phyloP scores from a whole-genome alignment of 106 monocot genomes.

The Posidonia australis region DNA sequence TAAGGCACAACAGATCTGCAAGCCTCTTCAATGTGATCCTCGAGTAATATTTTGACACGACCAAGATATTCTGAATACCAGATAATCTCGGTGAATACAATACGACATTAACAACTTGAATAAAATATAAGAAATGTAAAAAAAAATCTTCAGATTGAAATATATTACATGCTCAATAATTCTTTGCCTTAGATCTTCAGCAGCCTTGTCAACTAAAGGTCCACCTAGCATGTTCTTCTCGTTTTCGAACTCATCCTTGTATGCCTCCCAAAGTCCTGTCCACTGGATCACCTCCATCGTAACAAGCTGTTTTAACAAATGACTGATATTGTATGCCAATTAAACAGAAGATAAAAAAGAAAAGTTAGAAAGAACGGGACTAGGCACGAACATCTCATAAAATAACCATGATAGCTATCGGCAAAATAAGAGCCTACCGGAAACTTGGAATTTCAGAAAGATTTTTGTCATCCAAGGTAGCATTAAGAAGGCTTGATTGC shows the following conservation, averaged over 20 bases:
- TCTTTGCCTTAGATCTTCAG: slow-evolving; percentile 70
- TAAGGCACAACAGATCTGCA: slow-evolving; percentile 80
- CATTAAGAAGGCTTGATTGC: slow-evolving; percentile 97
- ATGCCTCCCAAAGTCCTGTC: slow-evolving; percentile 82
- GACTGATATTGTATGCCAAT: slow-evolving; percentile 14
- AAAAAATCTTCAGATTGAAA: background rate
- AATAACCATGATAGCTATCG: background rate
- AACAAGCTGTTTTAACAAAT: slow-evolving; percentile 76
- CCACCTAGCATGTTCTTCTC: slow-evolving; percentile 82
- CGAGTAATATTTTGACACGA: slow-evolving; percentile 94
- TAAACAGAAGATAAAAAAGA: background rate
- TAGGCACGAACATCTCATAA: background rate
- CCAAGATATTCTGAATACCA: slow-evolving; percentile 83
- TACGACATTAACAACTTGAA: background rate
- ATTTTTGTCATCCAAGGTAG: slow-evolving; percentile 92
- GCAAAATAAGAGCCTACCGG: slow-evolving; percentile 28
- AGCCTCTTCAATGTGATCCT: slow-evolving; percentile 91
- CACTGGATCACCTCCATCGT: slow-evolving; percentile 99
- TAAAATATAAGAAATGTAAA: slow-evolving; percentile 4
- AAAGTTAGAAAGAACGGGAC: background rate
- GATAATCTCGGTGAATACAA: background rate
- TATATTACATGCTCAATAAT: slow-evolving; percentile 87
- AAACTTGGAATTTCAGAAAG: slow-evolving; percentile 88
- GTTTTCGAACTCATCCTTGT: slow-evolving; percentile 80
- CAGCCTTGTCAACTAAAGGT: slow-evolving; percentile 63